Evolutionary conservation across 495 filamentous ascomycete species (phyloP), one percentile per base, ranked within the genome.

Genomic region (Glarea lozoyensis): DNA sequence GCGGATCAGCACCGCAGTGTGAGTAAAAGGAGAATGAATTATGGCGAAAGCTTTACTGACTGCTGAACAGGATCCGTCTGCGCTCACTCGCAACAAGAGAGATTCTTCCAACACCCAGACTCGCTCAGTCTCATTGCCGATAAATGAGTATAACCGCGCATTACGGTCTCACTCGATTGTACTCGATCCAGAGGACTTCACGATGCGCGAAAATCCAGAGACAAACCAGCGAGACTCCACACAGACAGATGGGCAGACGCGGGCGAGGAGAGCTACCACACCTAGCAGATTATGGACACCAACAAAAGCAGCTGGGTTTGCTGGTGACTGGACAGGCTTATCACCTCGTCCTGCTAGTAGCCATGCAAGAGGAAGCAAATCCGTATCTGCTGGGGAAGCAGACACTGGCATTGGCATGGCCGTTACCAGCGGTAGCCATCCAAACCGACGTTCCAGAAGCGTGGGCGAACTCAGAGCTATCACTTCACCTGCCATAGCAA

Each of bases 321-420:
- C n/a, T n/a, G n/a, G 18, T 9, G 50, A 57, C 35, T 63, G 69
- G 33, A 66, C 63, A 15, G 73, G 72, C 1, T 55, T 78, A 3
- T 69, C 70, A 3, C 73, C 73, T 2, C 60, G 72, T 21, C 73
- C 73, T 13, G 69, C 70, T 15, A 76, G 72, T 43, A 62, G 65
- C 9, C 68, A 73, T 16, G 69, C 63, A 4, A 65, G 71, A 22
- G 61, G 57, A 15, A 66, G 57, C 23, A 66, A 36, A n/a, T 20
- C 34, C n/a, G 23, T 43, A 18, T 29, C 40, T 20, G 42, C 46
- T 41, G 46, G 21, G 6, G 48, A 48, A 11, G 35, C 40, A 4
- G 31, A 46, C 5, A 32, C 34, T 27, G 31, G 62, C 43, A 74
- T 76, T 15, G 73, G 72, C 21, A 66, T 68, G 17, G 73, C 73